Base-by-base conservation (phyloP, 73 alveolate genomes). In the Uronychia setigera region DNA sequence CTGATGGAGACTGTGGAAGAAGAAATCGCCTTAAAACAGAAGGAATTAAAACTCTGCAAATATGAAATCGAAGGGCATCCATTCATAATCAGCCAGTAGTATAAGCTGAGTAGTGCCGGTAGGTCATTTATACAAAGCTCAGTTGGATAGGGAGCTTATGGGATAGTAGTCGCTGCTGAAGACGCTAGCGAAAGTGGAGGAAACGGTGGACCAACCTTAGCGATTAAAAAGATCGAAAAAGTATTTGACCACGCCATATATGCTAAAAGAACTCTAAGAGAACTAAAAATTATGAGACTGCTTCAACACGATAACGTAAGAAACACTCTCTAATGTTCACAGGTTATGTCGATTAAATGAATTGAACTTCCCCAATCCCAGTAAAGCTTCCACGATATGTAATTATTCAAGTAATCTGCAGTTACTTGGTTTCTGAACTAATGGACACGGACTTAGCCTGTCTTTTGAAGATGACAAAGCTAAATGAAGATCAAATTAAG, bases 401-500 rank as follows among this genome's bases (percentile, higher is more conserved):
- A 92, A 32, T 80, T 90, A 27, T 60, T 92, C 25, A 59, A 59
- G 59, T 74, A 88, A 33, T 95, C 96, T 58, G 89, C 80, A 86
- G 82, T 82, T 91, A 93, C 59, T 67, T 95, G 31, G 98, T 97
- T 27, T 80, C 93, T 74, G 99, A 98, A 90, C 91, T 98, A 79
- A 97, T 97, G 99, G 99, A 98, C 81, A 97, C 99, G 25, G 99
- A 98, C 90, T 83, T 98, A 74, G 96, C 97, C 0, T 83, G 96
- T 28, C 96, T 98, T 59, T 88, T 98, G 27, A 96, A 97, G 88
- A 93, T 99, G n/a, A 93, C 94, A 32, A 95, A 98, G 87, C 88
- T 94, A 81, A 89, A 94, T 34, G 98, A 93, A 76, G 98, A 94
- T 58, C 97, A 94, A 59, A 93, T 94, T 31, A 88, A 94, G 90